Base-by-base conservation (phyloP, 352 stramenopile species). In the Thalassiosira pacifica region DNA sequence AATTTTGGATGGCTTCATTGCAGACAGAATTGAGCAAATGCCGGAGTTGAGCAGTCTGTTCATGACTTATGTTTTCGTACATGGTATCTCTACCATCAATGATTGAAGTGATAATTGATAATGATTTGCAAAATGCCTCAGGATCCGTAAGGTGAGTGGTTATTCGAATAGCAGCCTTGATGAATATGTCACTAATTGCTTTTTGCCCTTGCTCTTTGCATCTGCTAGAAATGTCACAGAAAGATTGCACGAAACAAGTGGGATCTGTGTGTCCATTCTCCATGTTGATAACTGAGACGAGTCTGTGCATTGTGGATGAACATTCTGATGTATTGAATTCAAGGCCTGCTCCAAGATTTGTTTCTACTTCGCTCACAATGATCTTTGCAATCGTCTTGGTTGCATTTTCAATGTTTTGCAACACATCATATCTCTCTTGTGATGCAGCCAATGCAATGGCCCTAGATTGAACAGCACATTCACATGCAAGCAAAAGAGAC, bases 401-500 rank as follows among this genome's bases (percentile, higher is more conserved):
- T 4, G 79, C 79, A 57, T 86, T 37, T 76, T 66, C 32, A 24
- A 90, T 48, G 53, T 55, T 83, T 68, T 63, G 19, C 59, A 90
- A 63, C n/a, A 81, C 59, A 68, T 87, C 76, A 24, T 18, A 19
- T 55, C 72, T 76, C 1, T 81, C 52, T 27, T 76, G 27, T 19
- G 65, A 80, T 27, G 64, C 45, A 26, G 75, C 84, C 59, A 79
- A 57, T n/a, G 77, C 69, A 53, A 87, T 27, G 16, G 79, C 75
- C 34, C 71, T 81, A 37, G 79, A 90, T 53, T 90, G 45, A 59
- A 84, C 53, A 37, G 79, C 75, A 83, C 70, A 90, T 69, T 95
- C 89, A 29, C 85, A 90, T 40, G 84, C 82, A 73, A 93, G 76
- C 0, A 95, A 73, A 22, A 93, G 70, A 24, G 89, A 91, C 52